Evolutionary conservation across 1,284 basidiomycete species (phyloP).

Genomic region (Quambalaria eucalypti): DNA sequence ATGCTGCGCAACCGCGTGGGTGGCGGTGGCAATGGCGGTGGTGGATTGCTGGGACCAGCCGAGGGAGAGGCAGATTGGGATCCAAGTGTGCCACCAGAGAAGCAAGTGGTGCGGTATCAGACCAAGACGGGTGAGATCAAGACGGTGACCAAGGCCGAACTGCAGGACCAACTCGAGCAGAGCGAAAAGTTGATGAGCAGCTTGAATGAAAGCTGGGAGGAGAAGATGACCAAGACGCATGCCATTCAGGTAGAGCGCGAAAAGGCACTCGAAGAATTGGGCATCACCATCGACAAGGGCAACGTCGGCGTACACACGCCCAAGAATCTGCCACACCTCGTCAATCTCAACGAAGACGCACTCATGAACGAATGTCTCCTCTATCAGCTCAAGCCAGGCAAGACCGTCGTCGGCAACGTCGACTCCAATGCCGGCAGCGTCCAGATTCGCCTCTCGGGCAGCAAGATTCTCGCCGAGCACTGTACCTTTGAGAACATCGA

Average conservation of each 20-base stretch:
- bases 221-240: conserved; percentile 84
- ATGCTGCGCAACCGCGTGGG: conserved; percentile 39
- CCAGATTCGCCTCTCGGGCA: conserved; percentile 78
- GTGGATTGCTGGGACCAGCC: too few species aligned
- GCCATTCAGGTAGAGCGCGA: conserved; percentile 92
- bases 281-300: conserved; percentile 93
- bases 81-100: conserved; percentile 77
- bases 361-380: conserved; percentile 50
- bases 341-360: conserved; percentile 48
- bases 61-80: conserved; percentile 68
- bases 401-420: conserved; percentile 56
- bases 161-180: conserved; percentile 91
- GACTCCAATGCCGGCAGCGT: conserved; percentile 5
- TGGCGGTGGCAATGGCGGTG: conserved; percentile 8
- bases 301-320: conserved; percentile 91
- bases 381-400: conserved; percentile 85
- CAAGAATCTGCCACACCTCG: conserved; percentile 57
- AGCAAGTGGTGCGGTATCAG: conserved; percentile 89
- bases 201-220: conserved; percentile 95
- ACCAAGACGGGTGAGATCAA: conserved; percentile 87
- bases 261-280: conserved; percentile 90
- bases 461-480: conserved; percentile 82
- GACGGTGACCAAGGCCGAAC: conserved; percentile 89
- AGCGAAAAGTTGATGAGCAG: conserved; percentile 94
- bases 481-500: conserved; percentile 81